These are phyloP conservation scores for Yarrowia sp. DNA, from an alignment of 805 yeast species.

Conservation along the genomic window DNA sequence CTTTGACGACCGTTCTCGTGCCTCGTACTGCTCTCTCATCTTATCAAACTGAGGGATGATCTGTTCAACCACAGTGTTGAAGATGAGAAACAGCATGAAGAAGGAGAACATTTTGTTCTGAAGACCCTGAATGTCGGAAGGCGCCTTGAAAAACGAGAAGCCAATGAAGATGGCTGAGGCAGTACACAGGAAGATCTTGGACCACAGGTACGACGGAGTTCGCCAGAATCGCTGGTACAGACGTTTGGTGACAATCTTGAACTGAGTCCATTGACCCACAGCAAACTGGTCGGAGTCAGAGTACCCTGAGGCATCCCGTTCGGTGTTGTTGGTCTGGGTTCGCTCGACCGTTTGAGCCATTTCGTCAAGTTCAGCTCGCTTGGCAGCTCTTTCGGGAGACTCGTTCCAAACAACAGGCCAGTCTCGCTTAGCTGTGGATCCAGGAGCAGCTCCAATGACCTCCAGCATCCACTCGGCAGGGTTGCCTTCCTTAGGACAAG, in stretches of 20 bases:
- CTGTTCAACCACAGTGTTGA: slow-evolving; percentile 66
- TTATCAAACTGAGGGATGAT: slow-evolving; percentile 65
- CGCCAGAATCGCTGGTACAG: slow-evolving; percentile 69
- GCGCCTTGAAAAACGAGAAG: slow-evolving; percentile 71
- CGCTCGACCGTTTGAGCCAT: slow-evolving; percentile 57
- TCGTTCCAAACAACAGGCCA: slow-evolving; percentile 74
- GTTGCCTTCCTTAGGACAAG: slow-evolving; percentile 72
- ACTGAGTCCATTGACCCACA: slow-evolving; percentile 52
- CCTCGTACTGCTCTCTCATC: slow-evolving; percentile 71
- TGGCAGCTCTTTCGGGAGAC: slow-evolving; percentile 66
- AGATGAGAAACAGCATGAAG: slow-evolving; percentile 68
- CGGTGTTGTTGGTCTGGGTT: slow-evolving; percentile 55
- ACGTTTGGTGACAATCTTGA: slow-evolving; percentile 57
- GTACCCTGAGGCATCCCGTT: background rate
- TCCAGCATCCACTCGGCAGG: slow-evolving; percentile 95
- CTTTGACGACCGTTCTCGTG: slow-evolving; percentile 74
- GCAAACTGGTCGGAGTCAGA: slow-evolving; percentile 55
- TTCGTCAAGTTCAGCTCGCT: slow-evolving; percentile 60
- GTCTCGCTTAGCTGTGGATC: slow-evolving; percentile 47
- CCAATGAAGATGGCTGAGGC: slow-evolving; percentile 69
- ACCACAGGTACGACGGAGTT: slow-evolving; percentile 66
- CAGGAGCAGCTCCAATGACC: slow-evolving; percentile 53
- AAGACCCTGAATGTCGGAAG: slow-evolving; percentile 66
- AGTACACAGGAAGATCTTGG: slow-evolving; percentile 60
- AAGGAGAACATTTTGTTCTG: slow-evolving; percentile 84